phyloP scores from a whole-genome alignment of 371 early-diverging fungal genomes.

The Mortierella sp. region DNA sequence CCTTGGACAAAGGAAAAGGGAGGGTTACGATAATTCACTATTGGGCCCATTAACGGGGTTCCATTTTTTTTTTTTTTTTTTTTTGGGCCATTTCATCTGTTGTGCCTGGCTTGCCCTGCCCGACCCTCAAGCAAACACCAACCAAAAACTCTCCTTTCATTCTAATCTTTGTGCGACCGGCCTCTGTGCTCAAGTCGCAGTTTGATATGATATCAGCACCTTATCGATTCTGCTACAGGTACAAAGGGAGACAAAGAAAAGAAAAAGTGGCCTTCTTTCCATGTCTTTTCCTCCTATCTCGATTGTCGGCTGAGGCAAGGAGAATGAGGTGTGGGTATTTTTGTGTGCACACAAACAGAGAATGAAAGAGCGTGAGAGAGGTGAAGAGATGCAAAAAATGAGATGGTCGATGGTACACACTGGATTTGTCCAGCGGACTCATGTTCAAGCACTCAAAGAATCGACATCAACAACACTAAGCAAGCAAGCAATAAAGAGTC shows the following conservation, averaged over 20 bases:
- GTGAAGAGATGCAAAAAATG: no score
- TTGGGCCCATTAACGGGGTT: not conserved
- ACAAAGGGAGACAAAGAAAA: not conserved
- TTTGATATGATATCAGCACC: slow-evolving; percentile 9
- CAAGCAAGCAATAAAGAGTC: no score
- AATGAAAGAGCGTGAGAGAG: no score
- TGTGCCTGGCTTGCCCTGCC: not conserved
- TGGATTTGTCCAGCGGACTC: no score
- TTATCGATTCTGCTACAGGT: not conserved
- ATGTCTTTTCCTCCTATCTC: no score
- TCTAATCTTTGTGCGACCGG: not conserved
- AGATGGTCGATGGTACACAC: no score
- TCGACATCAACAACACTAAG: no score
- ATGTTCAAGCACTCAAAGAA: not conserved
- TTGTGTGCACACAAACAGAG: no score
- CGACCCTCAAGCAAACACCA: not conserved
- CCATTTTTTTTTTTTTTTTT: not conserved
- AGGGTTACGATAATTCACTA: not conserved
- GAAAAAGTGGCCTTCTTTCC: no score
- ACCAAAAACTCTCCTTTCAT: not conserved
- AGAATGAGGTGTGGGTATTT: no score
- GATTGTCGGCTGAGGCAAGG: no score
- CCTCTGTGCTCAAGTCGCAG: not conserved
- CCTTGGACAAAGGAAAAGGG: not conserved
- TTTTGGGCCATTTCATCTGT: no score